A percentile compares a stretch with the other conserved stretches of the same genome.
Evolutionary conservation across 805 yeast species (phyloP).

Genomic region (Nakazawaea wickerhamii): DNA sequence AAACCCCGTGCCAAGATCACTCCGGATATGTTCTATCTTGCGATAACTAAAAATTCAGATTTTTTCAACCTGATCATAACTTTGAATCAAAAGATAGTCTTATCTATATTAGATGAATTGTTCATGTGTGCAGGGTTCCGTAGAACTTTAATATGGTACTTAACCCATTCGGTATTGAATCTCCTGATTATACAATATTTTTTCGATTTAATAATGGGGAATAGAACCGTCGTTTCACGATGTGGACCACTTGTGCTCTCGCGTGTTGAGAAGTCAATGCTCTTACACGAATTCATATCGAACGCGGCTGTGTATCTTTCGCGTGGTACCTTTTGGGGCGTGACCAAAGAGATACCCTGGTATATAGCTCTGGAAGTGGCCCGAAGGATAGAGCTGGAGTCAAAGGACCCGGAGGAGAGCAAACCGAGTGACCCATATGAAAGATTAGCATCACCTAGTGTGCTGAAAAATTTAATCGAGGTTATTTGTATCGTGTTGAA

Average conservation of each 20-base stretch:
- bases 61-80: too few species aligned
- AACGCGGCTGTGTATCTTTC: conserved; percentile 43
- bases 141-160: conserved; percentile 58
- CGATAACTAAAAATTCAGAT: too few species aligned
- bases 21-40: conserved; percentile 49
- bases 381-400: too few species aligned
- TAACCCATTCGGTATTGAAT: conserved; percentile 56
- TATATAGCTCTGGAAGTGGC: background rate
- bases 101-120: conserved; percentile 61
- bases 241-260: conserved; percentile 49
- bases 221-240: conserved; percentile 59
- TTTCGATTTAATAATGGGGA: conserved; percentile 51
- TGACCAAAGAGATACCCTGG: conserved; percentile 11
- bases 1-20: conserved; percentile 26
- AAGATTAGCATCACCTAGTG: conserved; percentile 26
- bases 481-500: conserved; percentile 60
- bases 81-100: conserved; percentile 52
- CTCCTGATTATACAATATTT: conserved; percentile 56
- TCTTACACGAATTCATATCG: conserved; percentile 65
- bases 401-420: too few species aligned
- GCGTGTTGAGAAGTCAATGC: conserved; percentile 57
- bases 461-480: conserved; percentile 37
- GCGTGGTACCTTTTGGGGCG: conserved; percentile 23
- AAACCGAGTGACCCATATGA: too few species aligned
- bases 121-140: conserved; percentile 64